A percentile compares a stretch with the other conserved stretches of the same genome.
These are phyloP conservation scores for Rhynchospora breviuscula DNA, from an alignment of 176 grass and related monocot species.

Conservation along the genomic window DNA sequence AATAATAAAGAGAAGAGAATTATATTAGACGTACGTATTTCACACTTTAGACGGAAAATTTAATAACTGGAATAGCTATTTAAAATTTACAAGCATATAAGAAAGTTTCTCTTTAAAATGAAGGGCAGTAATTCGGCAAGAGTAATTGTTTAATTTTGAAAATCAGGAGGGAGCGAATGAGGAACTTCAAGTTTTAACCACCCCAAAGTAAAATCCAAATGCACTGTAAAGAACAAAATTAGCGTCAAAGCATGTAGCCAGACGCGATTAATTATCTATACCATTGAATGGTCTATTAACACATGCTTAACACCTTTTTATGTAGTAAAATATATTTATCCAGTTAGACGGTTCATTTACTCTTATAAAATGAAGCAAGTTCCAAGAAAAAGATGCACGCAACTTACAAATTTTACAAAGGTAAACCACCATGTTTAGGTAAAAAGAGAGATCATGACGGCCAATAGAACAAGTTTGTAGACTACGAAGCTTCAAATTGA, in stretches of 20 bases:
- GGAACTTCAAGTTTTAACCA: neutral
- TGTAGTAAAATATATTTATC: neutral
- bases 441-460: neutral
- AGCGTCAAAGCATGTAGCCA: neutral
- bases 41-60: neutral
- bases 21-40: neutral
- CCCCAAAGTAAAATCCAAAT: neutral
- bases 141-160: neutral
- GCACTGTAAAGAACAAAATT: neutral
- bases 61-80: neutral
- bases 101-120: neutral
- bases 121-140: neutral
- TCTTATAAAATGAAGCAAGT: neutral
- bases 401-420: neutral
- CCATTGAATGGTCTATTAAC: neutral
- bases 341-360: neutral
- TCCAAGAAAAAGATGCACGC: neutral
- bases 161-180: neutral
- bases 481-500: neutral
- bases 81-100: neutral
- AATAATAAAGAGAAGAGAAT: neutral
- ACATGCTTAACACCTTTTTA: slow-evolving; percentile 20
- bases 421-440: neutral
- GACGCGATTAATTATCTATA: neutral
- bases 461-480: neutral